Conservation (phyloP, 139 green algal species). For the Chlamydomonas sp. region DNA sequence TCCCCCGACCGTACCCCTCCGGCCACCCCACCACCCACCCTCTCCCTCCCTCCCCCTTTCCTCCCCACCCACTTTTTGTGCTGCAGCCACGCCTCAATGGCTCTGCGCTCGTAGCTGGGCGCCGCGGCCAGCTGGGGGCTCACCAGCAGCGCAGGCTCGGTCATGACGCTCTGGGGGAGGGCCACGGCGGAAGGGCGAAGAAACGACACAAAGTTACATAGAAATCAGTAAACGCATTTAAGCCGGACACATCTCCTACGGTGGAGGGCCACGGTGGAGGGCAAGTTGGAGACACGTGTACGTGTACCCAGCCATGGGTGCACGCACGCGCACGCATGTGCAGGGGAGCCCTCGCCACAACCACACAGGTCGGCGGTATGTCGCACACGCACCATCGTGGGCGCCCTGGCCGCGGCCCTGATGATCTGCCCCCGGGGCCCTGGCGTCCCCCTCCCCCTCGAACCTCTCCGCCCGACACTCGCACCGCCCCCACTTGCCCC, state of each 20-base stretch:
- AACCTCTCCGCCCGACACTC: too few species aligned
- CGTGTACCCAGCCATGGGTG: not conserved
- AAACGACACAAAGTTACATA: not conserved
- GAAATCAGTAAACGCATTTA: not conserved
- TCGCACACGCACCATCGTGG: too few species aligned
- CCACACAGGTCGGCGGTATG: too few species aligned
- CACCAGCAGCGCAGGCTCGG: constrained; percentile 24
- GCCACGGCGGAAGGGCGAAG: not conserved
- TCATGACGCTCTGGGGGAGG: not conserved
- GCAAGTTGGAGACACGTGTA: not conserved
- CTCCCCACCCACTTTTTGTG: not conserved
- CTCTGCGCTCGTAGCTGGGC: constrained; percentile 18
- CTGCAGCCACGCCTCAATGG: not conserved
- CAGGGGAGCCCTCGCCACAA: not conserved
- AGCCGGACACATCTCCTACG: not conserved
- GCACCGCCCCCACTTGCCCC: too few species aligned
- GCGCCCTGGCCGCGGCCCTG: too few species aligned
- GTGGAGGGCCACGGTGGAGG: not conserved
- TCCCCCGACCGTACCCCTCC: not conserved
- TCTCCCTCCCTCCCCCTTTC: too few species aligned
- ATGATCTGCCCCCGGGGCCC: too few species aligned
- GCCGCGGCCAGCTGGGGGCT: constrained; percentile 21
- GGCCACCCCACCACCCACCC: not conserved
- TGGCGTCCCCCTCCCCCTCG: too few species aligned
- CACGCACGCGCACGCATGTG: not conserved